Base-by-base conservation (phyloP, 306 rosid species). In the Lotus japonicus region DNA sequence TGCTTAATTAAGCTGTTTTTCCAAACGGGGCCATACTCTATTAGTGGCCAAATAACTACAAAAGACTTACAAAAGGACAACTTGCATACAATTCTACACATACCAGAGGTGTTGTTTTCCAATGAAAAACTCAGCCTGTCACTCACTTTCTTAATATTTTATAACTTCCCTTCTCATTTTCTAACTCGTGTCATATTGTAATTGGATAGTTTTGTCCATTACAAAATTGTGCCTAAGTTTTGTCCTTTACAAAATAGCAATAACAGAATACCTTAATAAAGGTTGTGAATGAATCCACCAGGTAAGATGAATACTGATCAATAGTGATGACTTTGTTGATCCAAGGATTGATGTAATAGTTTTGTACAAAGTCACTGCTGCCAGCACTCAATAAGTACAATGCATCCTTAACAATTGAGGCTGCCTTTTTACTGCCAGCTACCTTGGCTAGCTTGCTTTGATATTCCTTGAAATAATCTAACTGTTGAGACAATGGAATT, bases 381-480 rank as follows among this genome's bases (percentile, higher is more conserved):
- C 99, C 97, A 69, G 90, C 96, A 72, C 96, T 89, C 73, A 95
- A 50, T 39, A 95, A 5, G 69, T 90, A 95, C 45, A 95, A 66
- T 9, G 89, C 82, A 11, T 81, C 95, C 61, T 88, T 85, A 74
- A 88, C 72, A 9, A 91, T 88, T 56, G 87, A 78, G 33, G 86
- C 92, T 35, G 97, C 84, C 63, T 90, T 95, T 13, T 52, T 62
- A 49, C 79, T 84, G 5, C 97, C 99, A 35, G 97, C 97, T 35
- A 95, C 91, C 52, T 88, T 73, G 11, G 84, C 78, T 13, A 95
- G 84, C 86, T 95, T 91, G 39, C 73, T 33, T 77, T 88, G 90
- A 80, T 88, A 95, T 68, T 95, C 97, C 85, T 87, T 86, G 87
- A 6, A 95, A 56, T 86, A 87, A 3, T 58, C 33, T 33, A 90